A percentile compares a stretch with the other conserved stretches of the same genome.
Conservation (phyloP, 129 eudicot species). For the Cynara cardunculus region DNA sequence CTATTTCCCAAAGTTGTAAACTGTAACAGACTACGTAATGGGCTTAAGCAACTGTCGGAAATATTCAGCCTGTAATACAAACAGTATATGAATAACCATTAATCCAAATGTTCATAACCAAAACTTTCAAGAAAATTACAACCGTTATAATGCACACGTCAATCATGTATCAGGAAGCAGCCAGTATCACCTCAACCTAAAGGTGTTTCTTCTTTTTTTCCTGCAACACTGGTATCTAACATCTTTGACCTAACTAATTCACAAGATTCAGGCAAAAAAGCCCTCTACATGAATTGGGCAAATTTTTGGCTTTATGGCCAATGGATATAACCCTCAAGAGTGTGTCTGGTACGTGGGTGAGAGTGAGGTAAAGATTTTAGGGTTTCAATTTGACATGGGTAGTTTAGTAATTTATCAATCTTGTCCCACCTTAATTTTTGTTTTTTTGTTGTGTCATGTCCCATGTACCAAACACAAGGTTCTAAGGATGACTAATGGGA, state of each 20-base stretch:
- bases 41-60: constrained; percentile 93
- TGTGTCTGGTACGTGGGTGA: too few species aligned
- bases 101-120: neutral
- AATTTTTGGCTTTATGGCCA: too few species aligned
- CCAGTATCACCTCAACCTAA: neutral
- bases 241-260: neutral
- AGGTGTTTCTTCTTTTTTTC: too few species aligned
- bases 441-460: too few species aligned
- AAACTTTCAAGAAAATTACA: neutral
- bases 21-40: constrained; percentile 66
- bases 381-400: too few species aligned
- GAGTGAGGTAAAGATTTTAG: too few species aligned
- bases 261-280: neutral
- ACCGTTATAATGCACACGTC: neutral
- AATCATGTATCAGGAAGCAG: neutral
- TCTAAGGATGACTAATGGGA: too few species aligned
- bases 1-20: constrained; percentile 19
- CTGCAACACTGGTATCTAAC: neutral
- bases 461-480: too few species aligned
- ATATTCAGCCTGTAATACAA: constrained; percentile 71
- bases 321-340: too few species aligned
- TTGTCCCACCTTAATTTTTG: too few species aligned
- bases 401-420: too few species aligned
- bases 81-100: constrained; percentile 7
- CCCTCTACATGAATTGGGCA: neutral